Conservation (phyloP, 169 alveolate species). For the Plasmodium coatneyi region DNA sequence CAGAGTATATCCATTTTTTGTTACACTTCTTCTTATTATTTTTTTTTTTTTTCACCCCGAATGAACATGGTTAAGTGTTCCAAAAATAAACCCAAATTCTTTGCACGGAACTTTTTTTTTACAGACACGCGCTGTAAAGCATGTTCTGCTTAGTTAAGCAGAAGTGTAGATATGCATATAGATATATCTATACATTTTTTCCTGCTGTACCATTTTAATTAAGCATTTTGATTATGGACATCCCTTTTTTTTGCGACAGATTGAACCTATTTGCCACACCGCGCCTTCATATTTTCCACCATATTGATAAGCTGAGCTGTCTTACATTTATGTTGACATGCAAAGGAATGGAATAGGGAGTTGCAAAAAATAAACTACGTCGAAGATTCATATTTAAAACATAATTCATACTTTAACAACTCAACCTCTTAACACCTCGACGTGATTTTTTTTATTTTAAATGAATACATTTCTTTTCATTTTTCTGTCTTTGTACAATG, state of each 20-base stretch:
- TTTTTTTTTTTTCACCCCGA: not conserved
- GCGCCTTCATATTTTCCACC: not conserved
- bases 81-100: not conserved
- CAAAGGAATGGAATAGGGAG: not conserved
- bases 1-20: not conserved
- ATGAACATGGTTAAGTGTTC: not conserved
- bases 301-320: not conserved
- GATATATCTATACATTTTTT: not conserved
- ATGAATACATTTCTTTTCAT: not conserved
- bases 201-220: not conserved
- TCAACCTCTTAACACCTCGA: not conserved
- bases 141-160: not conserved
- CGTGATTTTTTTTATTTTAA: not conserved
- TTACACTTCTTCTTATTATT: not conserved
- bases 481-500: not conserved
- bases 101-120: not conserved
- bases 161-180: not conserved
- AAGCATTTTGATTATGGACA: not conserved
- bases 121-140: not conserved
- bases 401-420: not conserved
- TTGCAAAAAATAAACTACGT: not conserved
- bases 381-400: not conserved
- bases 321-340: not conserved
- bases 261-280: not conserved
- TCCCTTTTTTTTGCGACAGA: not conserved